Base-by-base conservation (phyloP, 306 rosid genomes). In the Casuarina cunninghamiana region DNA sequence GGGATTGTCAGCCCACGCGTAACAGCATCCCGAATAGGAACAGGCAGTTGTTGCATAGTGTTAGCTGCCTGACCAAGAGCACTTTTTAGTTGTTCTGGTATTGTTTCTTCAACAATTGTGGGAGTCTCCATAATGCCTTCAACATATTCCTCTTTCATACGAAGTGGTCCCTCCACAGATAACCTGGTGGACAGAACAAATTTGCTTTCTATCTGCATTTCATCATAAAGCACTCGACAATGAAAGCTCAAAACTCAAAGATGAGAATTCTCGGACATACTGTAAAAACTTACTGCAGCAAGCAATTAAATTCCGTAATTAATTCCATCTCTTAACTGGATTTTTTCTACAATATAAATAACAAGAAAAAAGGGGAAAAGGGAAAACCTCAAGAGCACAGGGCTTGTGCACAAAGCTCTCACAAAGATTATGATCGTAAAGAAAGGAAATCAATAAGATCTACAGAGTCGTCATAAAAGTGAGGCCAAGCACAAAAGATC, bases 91-190 rank as follows among this genome's bases (percentile, higher is more conserved):
- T 95, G 98, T 73, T 88, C 87, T 8, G 99, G 98, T 48, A 95
- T 69, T 72, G 87, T 83, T 65, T 91, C 97, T 87, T 93, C 98
- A 61, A 93, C 86, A 74, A 95, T 83, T 55, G 83, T 88, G 32
- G 99, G 99, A 21, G 85, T 75, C 86, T 87, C 97, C 26, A 93
- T 75, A 84, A 84, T 70, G 82, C 96, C 97, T 83, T 95, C 99
- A 69, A 82, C 89, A 79, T 87, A 93, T 85, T 93, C 97, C 91
- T 93, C 99, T 85, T 87, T 95, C 93, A 95, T 72, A 75, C 99
- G 90, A 84, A 95, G 90, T 45, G 99, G 94, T 21, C 99, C 99
- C 86, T 95, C 99, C 71, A 95, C 93, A 44, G 90, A 72, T 79
- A 95, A 84, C 87, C 79, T 93, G 76, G 91, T 85, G 74, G 91